Percentiles rank a stretch among this genome's conserved stretches.
phyloP scores from a whole-genome alignment of 2,329 filamentous ascomycete species.

The Diaporthe sp. region DNA sequence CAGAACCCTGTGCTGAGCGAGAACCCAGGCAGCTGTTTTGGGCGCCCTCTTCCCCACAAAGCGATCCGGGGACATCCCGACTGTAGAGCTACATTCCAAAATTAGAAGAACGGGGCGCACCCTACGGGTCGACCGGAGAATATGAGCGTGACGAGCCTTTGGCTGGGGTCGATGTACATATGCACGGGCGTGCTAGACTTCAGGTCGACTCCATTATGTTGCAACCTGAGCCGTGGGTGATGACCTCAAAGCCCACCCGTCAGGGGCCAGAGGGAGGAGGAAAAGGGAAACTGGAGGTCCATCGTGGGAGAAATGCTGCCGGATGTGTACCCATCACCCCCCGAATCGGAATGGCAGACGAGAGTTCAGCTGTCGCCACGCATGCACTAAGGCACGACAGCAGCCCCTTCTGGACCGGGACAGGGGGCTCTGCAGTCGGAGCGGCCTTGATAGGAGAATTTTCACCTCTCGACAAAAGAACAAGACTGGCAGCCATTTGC shows the following conservation, averaged over 20 bases:
- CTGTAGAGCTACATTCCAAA: constrained; percentile 31
- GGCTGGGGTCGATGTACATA: constrained; percentile 20
- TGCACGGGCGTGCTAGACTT: constrained; percentile 28
- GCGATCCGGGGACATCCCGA: constrained; percentile 35
- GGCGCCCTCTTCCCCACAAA: constrained; percentile 39
- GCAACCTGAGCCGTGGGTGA: constrained; percentile 22
- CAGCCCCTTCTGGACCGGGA: constrained; percentile 38
- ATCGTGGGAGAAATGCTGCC: constrained; percentile 31
- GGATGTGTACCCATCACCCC: constrained; percentile 29
- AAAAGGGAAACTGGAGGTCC: constrained; percentile 2
- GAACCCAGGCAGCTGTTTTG: constrained; percentile 26
- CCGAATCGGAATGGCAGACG: constrained; percentile 36
- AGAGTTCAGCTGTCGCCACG: constrained; percentile 40
- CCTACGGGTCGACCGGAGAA: constrained; percentile 25
- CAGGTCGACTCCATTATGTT: constrained; percentile 24
- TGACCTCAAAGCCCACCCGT: constrained; percentile 10
- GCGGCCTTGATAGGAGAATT: constrained; percentile 28
- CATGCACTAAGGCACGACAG: constrained; percentile 38
- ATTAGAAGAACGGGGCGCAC: constrained; percentile 34
- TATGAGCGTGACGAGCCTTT: constrained; percentile 29
- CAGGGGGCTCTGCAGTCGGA: constrained; percentile 32
- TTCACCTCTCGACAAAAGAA: constrained; percentile 23
- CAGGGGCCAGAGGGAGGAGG: constrained; percentile 10
- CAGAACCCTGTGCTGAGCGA: constrained; percentile 20
- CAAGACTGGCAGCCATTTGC: constrained; percentile 23